These are phyloP conservation scores for Colletotrichum endophyticum DNA, from an alignment of 2,329 filamentous ascomycete species.

Conservation along the genomic window DNA sequence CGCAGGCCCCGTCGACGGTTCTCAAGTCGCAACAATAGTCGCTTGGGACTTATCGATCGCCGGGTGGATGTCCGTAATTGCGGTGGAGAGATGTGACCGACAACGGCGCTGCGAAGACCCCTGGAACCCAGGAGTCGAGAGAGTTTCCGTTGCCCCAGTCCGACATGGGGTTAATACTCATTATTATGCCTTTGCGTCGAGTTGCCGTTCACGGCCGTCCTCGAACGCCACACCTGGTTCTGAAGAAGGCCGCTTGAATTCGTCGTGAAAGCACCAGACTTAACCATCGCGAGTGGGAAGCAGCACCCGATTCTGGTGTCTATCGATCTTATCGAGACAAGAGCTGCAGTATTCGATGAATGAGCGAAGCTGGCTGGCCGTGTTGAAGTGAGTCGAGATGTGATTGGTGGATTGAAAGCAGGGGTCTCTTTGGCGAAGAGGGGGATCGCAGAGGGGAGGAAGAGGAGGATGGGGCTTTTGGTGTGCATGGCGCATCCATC, in stretches of 20 bases:
- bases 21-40: constrained; percentile 5
- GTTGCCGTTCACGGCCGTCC: not conserved
- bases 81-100: constrained; percentile 5
- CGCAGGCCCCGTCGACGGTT: not conserved
- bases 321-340: not conserved
- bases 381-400: not conserved
- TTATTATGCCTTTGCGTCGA: constrained; percentile 1
- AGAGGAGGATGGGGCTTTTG: not conserved
- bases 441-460: not conserved
- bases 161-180: not conserved
- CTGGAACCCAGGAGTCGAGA: not conserved
- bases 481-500: not conserved
- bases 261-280: not conserved
- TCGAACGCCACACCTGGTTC: not conserved
- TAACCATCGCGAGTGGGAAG: not conserved
- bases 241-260: not conserved
- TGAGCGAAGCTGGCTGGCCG: not conserved
- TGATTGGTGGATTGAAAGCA: constrained; percentile 3
- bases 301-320: not conserved
- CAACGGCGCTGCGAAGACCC: constrained; percentile 3
- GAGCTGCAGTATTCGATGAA: not conserved
- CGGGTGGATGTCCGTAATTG: constrained; percentile 11
- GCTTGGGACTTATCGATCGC: constrained; percentile 6
- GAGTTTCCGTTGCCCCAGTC: not conserved
- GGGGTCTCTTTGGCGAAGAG: not conserved